These are phyloP conservation scores for Peronospora farinosa DNA, from an alignment of 352 stramenopile genomes.

Conservation along the genomic window DNA sequence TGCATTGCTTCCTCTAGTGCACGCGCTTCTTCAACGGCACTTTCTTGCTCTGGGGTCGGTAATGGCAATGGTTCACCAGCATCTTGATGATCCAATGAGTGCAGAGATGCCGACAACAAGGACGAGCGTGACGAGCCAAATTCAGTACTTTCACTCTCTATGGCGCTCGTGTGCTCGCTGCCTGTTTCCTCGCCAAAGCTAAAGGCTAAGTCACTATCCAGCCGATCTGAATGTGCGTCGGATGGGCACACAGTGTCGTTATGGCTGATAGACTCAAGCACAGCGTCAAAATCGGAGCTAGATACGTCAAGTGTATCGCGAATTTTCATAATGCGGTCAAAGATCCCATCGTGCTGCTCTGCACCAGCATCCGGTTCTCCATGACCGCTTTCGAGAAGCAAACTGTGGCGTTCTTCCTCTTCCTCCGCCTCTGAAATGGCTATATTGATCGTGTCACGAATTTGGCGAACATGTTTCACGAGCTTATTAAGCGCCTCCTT, in stretches of 20 bases:
- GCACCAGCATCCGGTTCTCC: constrained; percentile 20
- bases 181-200: constrained; percentile 18
- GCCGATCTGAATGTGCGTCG: constrained; percentile 13
- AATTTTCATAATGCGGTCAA: constrained; percentile 47
- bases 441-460: constrained; percentile 60
- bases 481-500: constrained; percentile 47
- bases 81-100: constrained; percentile 31
- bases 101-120: constrained; percentile 21
- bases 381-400: constrained; percentile 20
- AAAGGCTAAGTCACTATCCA: constrained; percentile 24
- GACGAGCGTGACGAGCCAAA: constrained; percentile 29
- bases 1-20: constrained; percentile 33
- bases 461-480: constrained; percentile 58
- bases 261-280: constrained; percentile 31
- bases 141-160: constrained; percentile 19
- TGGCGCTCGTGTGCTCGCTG: constrained; percentile 14
- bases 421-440: constrained; percentile 58
- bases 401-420: constrained; percentile 29
- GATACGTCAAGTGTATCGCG: constrained; percentile 44
- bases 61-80: constrained; percentile 25
- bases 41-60: constrained; percentile 16
- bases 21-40: constrained; percentile 17
- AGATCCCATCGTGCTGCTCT: constrained; percentile 38
- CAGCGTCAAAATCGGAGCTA: constrained; percentile 40
- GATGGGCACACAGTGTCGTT: constrained; percentile 15